phyloP scores from a whole-genome alignment of 2,329 filamentous ascomycete species.

The Colletotrichum sp. region DNA sequence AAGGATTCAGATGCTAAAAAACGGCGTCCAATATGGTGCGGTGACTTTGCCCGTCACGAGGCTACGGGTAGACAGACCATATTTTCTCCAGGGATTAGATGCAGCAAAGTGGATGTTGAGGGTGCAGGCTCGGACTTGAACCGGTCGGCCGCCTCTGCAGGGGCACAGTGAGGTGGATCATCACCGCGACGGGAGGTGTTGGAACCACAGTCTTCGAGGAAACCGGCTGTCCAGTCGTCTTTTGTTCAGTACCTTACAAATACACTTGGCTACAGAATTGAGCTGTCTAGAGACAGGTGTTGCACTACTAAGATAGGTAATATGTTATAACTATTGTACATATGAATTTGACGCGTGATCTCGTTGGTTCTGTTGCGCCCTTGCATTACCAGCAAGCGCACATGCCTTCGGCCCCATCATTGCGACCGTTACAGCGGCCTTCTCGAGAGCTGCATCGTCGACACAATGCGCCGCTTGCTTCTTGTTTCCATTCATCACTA shows the following conservation, averaged over 20 bases:
- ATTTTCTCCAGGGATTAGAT: neutral
- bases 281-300: neutral
- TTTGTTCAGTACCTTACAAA: neutral
- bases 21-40: neutral
- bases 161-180: neutral
- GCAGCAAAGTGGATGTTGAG: neutral
- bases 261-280: neutral
- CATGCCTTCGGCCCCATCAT: neutral
- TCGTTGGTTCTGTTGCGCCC: neutral
- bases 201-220: neutral
- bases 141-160: neutral
- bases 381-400: neutral
- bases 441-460: neutral
- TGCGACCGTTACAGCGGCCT: neutral
- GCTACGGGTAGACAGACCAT: neutral
- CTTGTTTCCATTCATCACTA: slow-evolving; percentile 48
- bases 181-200: neutral
- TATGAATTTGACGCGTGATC: neutral
- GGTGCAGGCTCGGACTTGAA: neutral
- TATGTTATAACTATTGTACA: neutral
- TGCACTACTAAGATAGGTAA: neutral
- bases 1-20: neutral
- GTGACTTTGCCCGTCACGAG: neutral
- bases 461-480: neutral
- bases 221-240: neutral